Evolutionary conservation across 352 stramenopile genomes (phyloP), one percentile per base, ranked within the genome.

Genomic region (Hyaloperonospora arabidopsidis): DNA sequence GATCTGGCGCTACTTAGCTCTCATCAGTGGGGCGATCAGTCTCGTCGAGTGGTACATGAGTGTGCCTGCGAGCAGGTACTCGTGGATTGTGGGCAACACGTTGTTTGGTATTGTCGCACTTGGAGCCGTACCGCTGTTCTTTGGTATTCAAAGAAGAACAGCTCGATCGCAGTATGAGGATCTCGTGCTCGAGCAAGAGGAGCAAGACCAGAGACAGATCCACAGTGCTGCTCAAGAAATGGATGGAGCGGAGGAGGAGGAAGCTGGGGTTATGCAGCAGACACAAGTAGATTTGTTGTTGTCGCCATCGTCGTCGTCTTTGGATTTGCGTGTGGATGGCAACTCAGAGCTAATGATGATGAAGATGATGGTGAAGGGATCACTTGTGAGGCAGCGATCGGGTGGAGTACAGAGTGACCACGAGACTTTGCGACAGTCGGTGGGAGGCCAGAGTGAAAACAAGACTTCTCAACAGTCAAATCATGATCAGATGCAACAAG

Each of bases 81-180:
- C 78, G 48, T 93, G 83, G 83, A 78, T 91, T 49, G 65, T 87
- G 5, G 83, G 77, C 40, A 91, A 91, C 52, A 89, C 79, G 15
- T 57, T 91, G 11, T 93, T 90, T 63, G 83, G 83, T 3, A 69
- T 84, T 46, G 62, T 89, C 39, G 73, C 74, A 21, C 35, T 90
- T 8, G 67, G 75, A 4, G 79, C 74, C 2, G 64, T 93, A 35
- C 83, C 83, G 15, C 65, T 82, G 8, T 89, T 85, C 55, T 90
- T 91, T 54, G 76, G 68, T 46, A 57, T 73, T 36, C 83, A 90
- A 54, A 65, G 52, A 4, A 72, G 79, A 17, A 61, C 75, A 2
- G 66, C 68, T 5, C 59, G 74, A 11, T 81, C 84, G 1, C 67
- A 76, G n/a, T 74, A 76, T 41, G 75, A 84, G 11, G 59, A 66